A percentile compares a stretch with the other conserved stretches of the same genome.
Evolutionary conservation across 176 grass and related monocot species (phyloP).

Genomic region (Oryza brachyantha): DNA sequence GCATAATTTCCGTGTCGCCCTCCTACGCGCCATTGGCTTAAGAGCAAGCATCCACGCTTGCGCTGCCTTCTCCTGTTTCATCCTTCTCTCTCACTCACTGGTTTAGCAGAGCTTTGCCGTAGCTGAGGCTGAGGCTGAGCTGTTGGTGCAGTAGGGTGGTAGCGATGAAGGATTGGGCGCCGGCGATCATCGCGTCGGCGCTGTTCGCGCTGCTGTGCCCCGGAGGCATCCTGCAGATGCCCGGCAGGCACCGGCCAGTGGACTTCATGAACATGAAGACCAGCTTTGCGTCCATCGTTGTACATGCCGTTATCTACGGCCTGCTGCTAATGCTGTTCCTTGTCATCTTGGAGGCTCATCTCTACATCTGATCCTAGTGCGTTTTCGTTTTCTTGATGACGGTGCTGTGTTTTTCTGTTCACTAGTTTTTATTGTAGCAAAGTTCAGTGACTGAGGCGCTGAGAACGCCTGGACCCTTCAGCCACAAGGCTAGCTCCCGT

Average conservation of each 20-base stretch:
- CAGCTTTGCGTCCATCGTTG: constrained; percentile 67
- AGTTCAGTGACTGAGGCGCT: neutral
- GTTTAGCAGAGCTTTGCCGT: neutral
- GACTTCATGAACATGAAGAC: constrained; percentile 85
- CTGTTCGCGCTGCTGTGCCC: constrained; percentile 86
- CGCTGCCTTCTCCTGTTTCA: neutral
- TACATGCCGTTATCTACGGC: constrained; percentile 67
- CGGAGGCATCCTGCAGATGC: constrained; percentile 78
- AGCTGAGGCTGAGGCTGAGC: neutral
- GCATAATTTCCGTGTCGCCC: neutral
- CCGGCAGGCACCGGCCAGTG: constrained; percentile 66
- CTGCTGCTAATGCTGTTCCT: constrained; percentile 68
- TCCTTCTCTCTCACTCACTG: neutral
- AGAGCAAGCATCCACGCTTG: neutral
- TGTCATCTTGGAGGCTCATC: constrained; percentile 55
- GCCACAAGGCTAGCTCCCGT: too few species aligned
- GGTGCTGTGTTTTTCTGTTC: neutral
- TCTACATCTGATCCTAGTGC: constrained; percentile 47
- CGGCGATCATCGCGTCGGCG: constrained; percentile 72
- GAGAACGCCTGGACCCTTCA: neutral
- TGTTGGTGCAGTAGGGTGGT: neutral
- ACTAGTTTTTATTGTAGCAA: neutral
- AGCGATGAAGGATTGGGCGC: constrained; percentile 81
- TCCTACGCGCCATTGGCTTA: neutral
- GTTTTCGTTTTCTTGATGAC: neutral